Base-by-base conservation (phyloP, 106 monocot genomes). In the Apostasia shenzhenica region DNA sequence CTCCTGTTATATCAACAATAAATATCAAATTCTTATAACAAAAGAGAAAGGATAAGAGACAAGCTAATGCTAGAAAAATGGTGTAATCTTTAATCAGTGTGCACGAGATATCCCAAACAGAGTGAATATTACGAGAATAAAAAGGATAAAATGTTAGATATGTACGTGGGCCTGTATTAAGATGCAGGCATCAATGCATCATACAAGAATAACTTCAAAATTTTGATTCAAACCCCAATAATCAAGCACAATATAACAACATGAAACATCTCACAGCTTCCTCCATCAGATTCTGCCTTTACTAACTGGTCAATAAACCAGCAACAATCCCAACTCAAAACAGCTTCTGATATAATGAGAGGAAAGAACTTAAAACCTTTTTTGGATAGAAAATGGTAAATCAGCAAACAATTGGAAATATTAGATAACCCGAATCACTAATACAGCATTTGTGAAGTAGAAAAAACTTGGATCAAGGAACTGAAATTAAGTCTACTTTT, bases 1-100 rank as follows among this genome's bases (percentile, higher is more conserved):
- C 42, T 81, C 83, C 88, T 88, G 54, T 1, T 72, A 75, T 40
- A 57, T 52, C 44, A 59, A 49, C 38, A 4, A 41, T 1, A 7
- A 13, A 64, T 12, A 6, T 52, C 59, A 4, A 70, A 26, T 26
- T 26, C 26, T 26, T 26, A 26, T 26, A 26, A 26, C 26, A 26
- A 26, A 26, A 26, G 26, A 26, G 26, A 26, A 26, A 26, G 26
- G 26, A 26, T 26, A 26, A 26, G 26, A 26, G 26, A 48, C n/a
- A 55, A 56, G 14, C 14, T 38, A 8, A 6, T 45, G 1, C 3
- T 6, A 12, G 45, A 43, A 44, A 51, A 37, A 39, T 2, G 1
- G 48, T 50, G n/a, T 50, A 50, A 13, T 14, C 4, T 53, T 54
- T 11, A 54, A 54, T 0, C 43, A 63, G 37, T n/a, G 12, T 37